These are phyloP conservation scores for Aspergillus sojae DNA, from an alignment of 2,329 filamentous ascomycete species.

Conservation along the genomic window DNA sequence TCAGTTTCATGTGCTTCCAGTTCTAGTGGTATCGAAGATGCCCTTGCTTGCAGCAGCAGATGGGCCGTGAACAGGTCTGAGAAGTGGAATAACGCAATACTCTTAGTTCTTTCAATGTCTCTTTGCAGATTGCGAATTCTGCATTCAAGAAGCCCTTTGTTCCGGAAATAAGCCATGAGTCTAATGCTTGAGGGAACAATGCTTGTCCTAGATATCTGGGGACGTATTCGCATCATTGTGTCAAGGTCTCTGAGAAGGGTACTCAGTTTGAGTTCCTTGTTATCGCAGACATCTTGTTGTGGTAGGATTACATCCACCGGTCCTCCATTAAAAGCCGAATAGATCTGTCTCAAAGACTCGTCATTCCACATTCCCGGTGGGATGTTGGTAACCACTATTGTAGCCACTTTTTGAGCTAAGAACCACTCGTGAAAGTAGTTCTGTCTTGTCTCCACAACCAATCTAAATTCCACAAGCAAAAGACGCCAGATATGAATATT, in stretches of 20 bases:
- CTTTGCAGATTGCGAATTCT: background rate
- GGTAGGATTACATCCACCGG: constrained; percentile 3
- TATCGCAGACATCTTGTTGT: background rate
- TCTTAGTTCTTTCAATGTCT: background rate
- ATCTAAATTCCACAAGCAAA: constrained; percentile 32
- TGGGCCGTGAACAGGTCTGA: constrained; percentile 5
- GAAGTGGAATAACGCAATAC: constrained; percentile 22
- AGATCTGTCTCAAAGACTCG: background rate
- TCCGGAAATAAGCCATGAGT: too few relatives aligned
- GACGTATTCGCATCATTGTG: background rate
- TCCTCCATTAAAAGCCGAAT: constrained; percentile 2
- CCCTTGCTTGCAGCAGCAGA: constrained; percentile 17
- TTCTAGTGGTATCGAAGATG: constrained; percentile 21
- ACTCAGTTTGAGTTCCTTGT: background rate
- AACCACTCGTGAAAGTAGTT: constrained; percentile 24
- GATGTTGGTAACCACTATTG: constrained; percentile 37
- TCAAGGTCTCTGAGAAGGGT: background rate
- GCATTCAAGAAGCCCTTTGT: background rate
- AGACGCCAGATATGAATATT: constrained; percentile 30
- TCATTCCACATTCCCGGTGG: constrained; percentile 12
- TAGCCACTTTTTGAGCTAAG: constrained; percentile 31
- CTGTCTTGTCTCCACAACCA: constrained; percentile 32
- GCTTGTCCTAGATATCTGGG: background rate
- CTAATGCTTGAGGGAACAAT: too few relatives aligned
- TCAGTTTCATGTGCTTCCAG: constrained; percentile 10